These are phyloP conservation scores for Abrus pulchellus DNA, from an alignment of 306 rosid genomes.

Conservation along the genomic window DNA sequence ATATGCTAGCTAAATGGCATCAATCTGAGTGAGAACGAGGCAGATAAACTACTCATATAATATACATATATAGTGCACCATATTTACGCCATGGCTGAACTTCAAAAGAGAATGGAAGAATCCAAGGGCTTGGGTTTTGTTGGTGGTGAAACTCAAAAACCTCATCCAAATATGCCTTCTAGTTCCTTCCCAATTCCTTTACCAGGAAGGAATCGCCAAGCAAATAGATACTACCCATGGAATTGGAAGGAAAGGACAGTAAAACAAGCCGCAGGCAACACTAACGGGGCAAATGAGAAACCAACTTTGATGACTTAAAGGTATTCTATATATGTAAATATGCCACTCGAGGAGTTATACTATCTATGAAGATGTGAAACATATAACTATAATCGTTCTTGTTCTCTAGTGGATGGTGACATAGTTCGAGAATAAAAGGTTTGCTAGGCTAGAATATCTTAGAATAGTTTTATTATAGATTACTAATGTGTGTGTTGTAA, in stretches of 20 bases:
- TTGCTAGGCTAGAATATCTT: neutral
- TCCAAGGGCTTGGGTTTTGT: neutral
- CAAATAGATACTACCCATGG: neutral
- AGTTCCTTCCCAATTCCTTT: slow-evolving; percentile 45
- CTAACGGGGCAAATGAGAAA: slow-evolving; percentile 5
- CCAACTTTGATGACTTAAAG: slow-evolving; percentile 33
- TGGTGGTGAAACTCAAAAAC: slow-evolving; percentile 34
- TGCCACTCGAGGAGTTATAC: neutral
- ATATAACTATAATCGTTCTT: neutral
- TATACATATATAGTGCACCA: neutral
- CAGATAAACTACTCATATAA: neutral
- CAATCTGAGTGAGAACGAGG: slow-evolving; percentile 29
- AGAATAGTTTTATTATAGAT: neutral
- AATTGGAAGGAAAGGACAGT: slow-evolving; percentile 27
- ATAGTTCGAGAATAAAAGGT: neutral
- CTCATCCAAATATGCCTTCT: slow-evolving; percentile 43
- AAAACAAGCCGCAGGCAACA: neutral
- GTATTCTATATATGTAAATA: neutral
- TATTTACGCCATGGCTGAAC: neutral
- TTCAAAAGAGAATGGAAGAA: slow-evolving; percentile 13
- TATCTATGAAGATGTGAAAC: neutral
- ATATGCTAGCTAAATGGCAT: slow-evolving; percentile 1
- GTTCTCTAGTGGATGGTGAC: neutral
- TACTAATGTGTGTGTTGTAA: neutral
- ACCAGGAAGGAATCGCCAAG: slow-evolving; percentile 49